Percentiles rank a stretch among this genome's conserved stretches.
These are phyloP conservation scores for Tuber melanosporum DNA, from an alignment of 495 filamentous ascomycete species.

Conservation along the genomic window DNA sequence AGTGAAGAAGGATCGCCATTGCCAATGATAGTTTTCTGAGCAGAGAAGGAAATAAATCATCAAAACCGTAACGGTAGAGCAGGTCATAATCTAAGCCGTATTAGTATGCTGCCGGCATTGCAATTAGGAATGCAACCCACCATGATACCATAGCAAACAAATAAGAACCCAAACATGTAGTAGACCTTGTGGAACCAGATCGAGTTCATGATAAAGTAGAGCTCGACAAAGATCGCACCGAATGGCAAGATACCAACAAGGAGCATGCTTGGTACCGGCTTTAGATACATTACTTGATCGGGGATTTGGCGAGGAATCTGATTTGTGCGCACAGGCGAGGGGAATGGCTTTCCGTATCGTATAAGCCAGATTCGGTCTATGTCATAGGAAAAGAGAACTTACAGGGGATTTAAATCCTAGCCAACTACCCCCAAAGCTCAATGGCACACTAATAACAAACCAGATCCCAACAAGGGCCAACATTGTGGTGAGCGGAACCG, in stretches of 20 bases:
- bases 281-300: conserved; percentile 68
- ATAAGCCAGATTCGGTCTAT: conserved; percentile 39
- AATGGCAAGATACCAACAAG: conserved; percentile 89
- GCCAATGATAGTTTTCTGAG: conserved; percentile 97
- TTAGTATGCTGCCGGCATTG: conserved; percentile 2
- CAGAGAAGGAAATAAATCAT: conserved; percentile 93
- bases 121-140: conserved; percentile 15
- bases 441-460: conserved; percentile 91
- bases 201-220: conserved; percentile 96
- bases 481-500: conserved; percentile 96
- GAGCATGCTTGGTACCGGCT: conserved; percentile 77
- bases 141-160: conserved; percentile 95
- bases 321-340: conserved; percentile 85
- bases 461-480: conserved; percentile 85
- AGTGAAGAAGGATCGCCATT: conserved; percentile 86
- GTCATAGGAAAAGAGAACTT: conserved; percentile 16
- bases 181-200: conserved; percentile 98
- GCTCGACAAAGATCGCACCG: conserved; percentile 91
- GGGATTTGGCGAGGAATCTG: conserved; percentile 97
- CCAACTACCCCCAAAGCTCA: conserved; percentile 88
- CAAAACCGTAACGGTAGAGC: conserved; percentile 81
- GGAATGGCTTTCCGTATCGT: conserved; percentile 47
- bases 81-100: conserved; percentile 62
- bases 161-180: conserved; percentile 99
- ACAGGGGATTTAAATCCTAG: conserved; percentile 68